Conservation (phyloP, 1,284 basidiomycete genomes). For the Trichosporon sp. region DNA sequence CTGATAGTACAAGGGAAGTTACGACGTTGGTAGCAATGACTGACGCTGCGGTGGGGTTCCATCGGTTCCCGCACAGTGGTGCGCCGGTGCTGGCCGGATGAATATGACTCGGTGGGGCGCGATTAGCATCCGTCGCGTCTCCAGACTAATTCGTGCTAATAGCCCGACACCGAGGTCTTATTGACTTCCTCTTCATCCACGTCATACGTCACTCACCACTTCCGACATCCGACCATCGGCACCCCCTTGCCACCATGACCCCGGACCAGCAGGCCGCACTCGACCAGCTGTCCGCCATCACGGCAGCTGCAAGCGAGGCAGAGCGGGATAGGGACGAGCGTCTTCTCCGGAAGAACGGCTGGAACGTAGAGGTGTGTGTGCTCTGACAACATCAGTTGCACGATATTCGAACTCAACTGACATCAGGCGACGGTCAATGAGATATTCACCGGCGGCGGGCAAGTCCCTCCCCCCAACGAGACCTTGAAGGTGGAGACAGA, state of each 20-base stretch:
- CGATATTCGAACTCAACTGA: neutral
- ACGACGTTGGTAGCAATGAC: too few relatives aligned
- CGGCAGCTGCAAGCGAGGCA: conserved; percentile 45
- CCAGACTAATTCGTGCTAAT: neutral
- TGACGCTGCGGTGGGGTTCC: too few relatives aligned
- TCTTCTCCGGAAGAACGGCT: conserved; percentile 51
- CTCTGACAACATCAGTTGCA: neutral
- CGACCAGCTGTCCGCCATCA: conserved; percentile 53
- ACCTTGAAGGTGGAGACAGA: conserved; percentile 27
- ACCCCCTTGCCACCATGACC: conserved; percentile 30
- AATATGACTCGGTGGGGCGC: neutral
- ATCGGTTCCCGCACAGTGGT: neutral
- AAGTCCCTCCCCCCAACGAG: conserved; percentile 8
- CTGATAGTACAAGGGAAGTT: too few relatives aligned
- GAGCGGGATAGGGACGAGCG: conserved; percentile 50
- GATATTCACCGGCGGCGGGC: conserved; percentile 41
- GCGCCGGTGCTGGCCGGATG: neutral
- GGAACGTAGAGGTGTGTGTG: conserved; percentile 54
- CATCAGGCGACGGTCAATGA: conserved; percentile 44
- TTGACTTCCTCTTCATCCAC: conserved; percentile 14
- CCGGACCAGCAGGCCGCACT: conserved; percentile 44
- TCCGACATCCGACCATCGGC: neutral
- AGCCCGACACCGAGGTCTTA: neutral
- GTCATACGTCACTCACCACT: conserved; percentile 12
- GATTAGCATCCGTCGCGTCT: neutral